These are phyloP conservation scores for Xylaria sp. DNA, from an alignment of 2,329 filamentous ascomycete species.

Conservation along the genomic window DNA sequence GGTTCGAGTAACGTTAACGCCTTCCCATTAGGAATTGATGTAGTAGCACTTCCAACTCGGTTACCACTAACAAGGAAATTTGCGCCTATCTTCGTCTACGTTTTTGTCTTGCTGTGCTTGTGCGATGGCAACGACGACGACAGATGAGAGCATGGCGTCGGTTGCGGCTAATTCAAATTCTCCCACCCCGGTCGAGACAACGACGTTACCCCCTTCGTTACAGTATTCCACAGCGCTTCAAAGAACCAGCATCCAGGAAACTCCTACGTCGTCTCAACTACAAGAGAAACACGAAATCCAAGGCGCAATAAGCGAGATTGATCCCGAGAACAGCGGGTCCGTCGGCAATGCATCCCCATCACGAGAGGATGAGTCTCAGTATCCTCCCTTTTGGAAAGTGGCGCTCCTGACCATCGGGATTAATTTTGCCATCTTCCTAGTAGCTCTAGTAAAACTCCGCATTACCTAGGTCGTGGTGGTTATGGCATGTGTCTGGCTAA, in stretches of 20 bases:
- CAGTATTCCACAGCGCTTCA: not conserved
- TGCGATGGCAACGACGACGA: not conserved
- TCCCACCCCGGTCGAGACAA: not conserved
- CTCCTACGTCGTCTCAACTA: not conserved
- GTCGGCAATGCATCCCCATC: not conserved
- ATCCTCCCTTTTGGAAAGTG: constrained; percentile 12
- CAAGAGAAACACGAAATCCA: not conserved
- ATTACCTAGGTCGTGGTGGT: not conserved
- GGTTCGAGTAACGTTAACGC: not conserved
- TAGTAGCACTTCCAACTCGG: not conserved
- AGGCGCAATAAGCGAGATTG: not conserved
- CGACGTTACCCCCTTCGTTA: not conserved
- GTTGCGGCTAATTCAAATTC: not conserved
- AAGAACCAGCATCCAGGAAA: not conserved
- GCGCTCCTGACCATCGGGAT: constrained; percentile 11
- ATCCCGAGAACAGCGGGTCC: not conserved
- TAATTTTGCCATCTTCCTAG: constrained; percentile 1
- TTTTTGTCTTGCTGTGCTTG: not conserved
- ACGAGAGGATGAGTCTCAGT: constrained; percentile 9
- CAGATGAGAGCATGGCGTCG: not conserved
- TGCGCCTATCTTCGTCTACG: not conserved
- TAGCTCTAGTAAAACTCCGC: constrained; percentile 1
- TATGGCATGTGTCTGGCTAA: not conserved
- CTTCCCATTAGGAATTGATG: not conserved
- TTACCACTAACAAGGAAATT: not conserved